Evolutionary conservation across 2,329 filamentous ascomycete species (phyloP).

Genomic region (Stachybotrys chlorohalonatus): DNA sequence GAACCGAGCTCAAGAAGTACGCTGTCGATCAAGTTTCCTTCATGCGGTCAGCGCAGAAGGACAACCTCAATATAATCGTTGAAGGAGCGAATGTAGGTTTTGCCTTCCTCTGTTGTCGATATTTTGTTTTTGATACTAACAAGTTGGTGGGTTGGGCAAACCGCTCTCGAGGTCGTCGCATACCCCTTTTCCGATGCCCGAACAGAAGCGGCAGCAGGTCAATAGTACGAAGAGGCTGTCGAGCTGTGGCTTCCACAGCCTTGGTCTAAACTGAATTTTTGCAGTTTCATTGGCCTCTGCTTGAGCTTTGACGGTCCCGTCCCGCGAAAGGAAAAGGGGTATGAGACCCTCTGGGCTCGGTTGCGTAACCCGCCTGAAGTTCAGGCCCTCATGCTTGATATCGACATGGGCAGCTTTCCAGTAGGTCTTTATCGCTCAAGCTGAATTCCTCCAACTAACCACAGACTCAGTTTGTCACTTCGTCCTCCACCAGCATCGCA

Average conservation of each 20-base stretch:
- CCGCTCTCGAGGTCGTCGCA: constrained; percentile 10
- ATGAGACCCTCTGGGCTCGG: constrained; percentile 9
- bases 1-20: constrained; percentile 41
- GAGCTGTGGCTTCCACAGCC: not conserved
- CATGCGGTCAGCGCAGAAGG: constrained; percentile 50
- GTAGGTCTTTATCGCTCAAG: constrained; percentile 11
- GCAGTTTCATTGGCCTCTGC: constrained; percentile 2
- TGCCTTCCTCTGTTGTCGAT: not conserved
- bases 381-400: constrained; percentile 53
- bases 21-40: constrained; percentile 60
- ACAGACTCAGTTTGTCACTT: constrained; percentile 30
- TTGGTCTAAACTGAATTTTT: not conserved
- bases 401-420: constrained; percentile 36
- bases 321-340: constrained; percentile 8
- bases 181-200: constrained; percentile 6
- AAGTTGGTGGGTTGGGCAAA: constrained; percentile 7
- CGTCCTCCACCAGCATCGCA: constrained; percentile 34
- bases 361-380: constrained; percentile 3
- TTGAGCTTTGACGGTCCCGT: constrained; percentile 2
- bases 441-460: not conserved
- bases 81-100: constrained; percentile 46
- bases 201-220: not conserved
- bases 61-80: constrained; percentile 50
- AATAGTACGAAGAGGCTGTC: not conserved
- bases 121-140: constrained; percentile 29